Conservation (phyloP, 306 rosid species). For the Sechiopsis laciniata region DNA sequence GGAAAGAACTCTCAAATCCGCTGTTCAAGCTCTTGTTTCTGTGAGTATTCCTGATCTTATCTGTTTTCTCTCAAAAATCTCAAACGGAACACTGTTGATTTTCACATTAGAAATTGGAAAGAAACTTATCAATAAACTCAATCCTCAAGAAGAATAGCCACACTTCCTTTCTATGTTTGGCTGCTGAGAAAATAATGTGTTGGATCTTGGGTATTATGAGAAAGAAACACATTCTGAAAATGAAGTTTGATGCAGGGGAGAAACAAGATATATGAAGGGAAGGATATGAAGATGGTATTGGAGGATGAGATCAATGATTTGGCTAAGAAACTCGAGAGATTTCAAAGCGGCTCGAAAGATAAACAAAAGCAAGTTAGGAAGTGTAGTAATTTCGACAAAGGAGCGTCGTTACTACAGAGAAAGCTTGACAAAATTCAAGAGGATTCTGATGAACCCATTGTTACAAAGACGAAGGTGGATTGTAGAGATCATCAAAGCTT, state of each 20-base stretch:
- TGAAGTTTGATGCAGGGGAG: constrained; percentile 43
- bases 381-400: constrained; percentile 54
- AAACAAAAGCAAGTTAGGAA: constrained; percentile 33
- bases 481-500: constrained; percentile 33
- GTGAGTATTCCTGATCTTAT: constrained; percentile 42
- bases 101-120: neutral
- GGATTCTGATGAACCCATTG: constrained; percentile 44
- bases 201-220: neutral
- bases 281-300: constrained; percentile 35
- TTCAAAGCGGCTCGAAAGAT: constrained; percentile 44
- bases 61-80: neutral
- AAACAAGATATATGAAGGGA: constrained; percentile 57
- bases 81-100: neutral
- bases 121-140: neutral
- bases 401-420: constrained; percentile 45
- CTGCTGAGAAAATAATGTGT: neutral
- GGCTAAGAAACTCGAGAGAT: constrained; percentile 55
- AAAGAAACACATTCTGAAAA: neutral
- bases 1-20: constrained; percentile 59
- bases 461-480: constrained; percentile 41
- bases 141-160: neutral
- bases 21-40: constrained; percentile 60
- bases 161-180: neutral
- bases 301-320: constrained; percentile 58
- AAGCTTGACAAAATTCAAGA: constrained; percentile 50